Evolutionary conservation across 768 basidiomycete species (phyloP).

Genomic region (Boletus rubroflammeus): DNA sequence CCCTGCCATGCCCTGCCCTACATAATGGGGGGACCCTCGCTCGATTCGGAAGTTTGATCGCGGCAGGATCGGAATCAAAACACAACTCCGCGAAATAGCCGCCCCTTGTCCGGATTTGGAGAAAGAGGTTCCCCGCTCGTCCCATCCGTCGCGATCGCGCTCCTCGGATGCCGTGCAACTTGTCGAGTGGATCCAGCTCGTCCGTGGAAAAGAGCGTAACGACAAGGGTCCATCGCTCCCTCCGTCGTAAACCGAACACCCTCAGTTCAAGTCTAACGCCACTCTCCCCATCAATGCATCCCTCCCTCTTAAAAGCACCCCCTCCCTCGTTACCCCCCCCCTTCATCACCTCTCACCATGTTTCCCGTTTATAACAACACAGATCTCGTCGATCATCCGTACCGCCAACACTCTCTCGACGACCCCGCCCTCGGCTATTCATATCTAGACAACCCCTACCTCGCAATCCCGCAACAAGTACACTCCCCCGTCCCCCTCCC

Average conservation of each 20-base stretch:
- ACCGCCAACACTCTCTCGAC: not conserved
- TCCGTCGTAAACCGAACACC: not conserved
- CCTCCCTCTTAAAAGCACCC: constrained; percentile 3
- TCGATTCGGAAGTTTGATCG: constrained; percentile 21
- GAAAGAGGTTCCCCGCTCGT: not conserved
- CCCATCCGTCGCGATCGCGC: not conserved
- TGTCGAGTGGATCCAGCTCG: not conserved
- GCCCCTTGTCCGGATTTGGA: not conserved
- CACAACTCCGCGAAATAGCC: constrained; percentile 22
- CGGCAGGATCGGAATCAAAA: constrained; percentile 22
- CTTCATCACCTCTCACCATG: not conserved
- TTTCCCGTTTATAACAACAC: constrained; percentile 6
- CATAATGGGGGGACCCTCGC: too few relatives aligned
- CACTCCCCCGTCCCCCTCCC: not conserved
- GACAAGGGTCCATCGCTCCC: not conserved
- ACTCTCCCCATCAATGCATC: not conserved
- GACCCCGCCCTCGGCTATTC: constrained; percentile 8
- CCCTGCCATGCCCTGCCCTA: too few relatives aligned
- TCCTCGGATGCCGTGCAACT: constrained; percentile 27
- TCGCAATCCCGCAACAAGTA: not conserved
- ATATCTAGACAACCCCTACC: constrained; percentile 14
- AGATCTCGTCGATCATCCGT: constrained; percentile 10
- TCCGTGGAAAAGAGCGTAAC: constrained; percentile 2
- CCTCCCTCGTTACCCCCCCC: not conserved
- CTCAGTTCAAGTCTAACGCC: not conserved